phyloP scores from a whole-genome alignment of 2,329 filamentous ascomycete species.

The Biscogniauxia mediterranea region DNA sequence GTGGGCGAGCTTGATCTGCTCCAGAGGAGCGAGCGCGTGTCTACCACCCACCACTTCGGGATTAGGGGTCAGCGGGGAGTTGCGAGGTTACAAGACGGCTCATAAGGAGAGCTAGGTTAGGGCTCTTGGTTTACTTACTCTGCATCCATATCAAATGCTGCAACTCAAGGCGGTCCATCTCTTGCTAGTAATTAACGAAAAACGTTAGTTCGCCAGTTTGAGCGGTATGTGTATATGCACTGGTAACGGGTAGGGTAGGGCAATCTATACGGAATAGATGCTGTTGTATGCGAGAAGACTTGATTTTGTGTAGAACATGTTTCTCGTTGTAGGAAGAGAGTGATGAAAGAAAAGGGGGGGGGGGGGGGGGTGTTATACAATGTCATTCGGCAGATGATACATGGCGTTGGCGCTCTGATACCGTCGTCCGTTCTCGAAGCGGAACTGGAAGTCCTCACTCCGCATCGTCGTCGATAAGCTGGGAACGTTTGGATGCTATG shows the following conservation, averaged over 20 bases:
- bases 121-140: neutral
- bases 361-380: slow-evolving; percentile 5
- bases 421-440: slow-evolving; percentile 17
- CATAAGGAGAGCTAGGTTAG: neutral
- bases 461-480: slow-evolving; percentile 20
- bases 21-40: slow-evolving; percentile 17
- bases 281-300: too few relatives aligned
- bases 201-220: neutral
- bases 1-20: slow-evolving; percentile 12
- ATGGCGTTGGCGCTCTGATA: slow-evolving; percentile 20
- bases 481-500: neutral
- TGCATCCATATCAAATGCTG: slow-evolving; percentile 22
- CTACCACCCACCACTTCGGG: slow-evolving; percentile 11
- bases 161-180: slow-evolving; percentile 22
- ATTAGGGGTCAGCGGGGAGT: neutral
- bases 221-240: neutral
- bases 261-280: neutral
- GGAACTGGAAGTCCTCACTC: slow-evolving; percentile 12
- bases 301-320: too few relatives aligned
- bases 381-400: slow-evolving; percentile 21
- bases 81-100: neutral
- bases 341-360: neutral
- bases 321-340: too few relatives aligned
- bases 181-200: slow-evolving; percentile 9
- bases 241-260: neutral